Base-by-base conservation (phyloP, 371 early-diverging fungal genomes). In the Dinochytrium kinnereticum region DNA sequence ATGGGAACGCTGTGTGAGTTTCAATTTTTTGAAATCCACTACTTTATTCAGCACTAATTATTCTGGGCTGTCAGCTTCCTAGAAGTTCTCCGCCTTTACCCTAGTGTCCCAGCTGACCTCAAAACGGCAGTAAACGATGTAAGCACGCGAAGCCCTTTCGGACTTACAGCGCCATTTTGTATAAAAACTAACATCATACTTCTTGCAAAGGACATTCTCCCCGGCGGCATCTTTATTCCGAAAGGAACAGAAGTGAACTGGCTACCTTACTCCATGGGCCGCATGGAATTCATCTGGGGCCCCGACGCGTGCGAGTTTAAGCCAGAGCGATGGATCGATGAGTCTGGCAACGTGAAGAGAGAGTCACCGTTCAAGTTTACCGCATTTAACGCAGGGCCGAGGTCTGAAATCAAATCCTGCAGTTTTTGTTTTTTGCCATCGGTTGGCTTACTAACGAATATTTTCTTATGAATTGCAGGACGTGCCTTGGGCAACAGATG, bases 61-160 rank as follows among this genome's bases (percentile, higher is more conserved):
- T 21, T 19, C 30, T 61, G 34, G 2, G 10, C 26, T 15, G 5
- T 21, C 33, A 69, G 69, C 40, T 74, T 89, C 83, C 86, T 57
- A 81, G 93, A 93, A 78, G 82, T 88, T 0, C 73, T 93, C n/a
- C 82, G 93, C 15, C 80, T 90, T 1, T 83, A 91, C 76, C 91
- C 92, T 1, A 80, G 86, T 2, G 92, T 93, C 1, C 93, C 92
- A 21, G 68, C 76, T 28, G 87, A 91, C 57, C 69, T 81, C 37
- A 91, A 90, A 75, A 77, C 77, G 24, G 88, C 89, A 26, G 74
- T 90, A 0, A 74, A 86, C 28, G 67, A 59, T 13, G 40, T 69
- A 49, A 61, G 37, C 15, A 5, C 57, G 21, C 55, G 21, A 37
- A 24, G n/a, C n/a, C n/a, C n/a, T n/a, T n/a, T n/a, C n/a, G n/a